phyloP scores from a whole-genome alignment of 129 eudicot species.

The Chrysanthemum seticuspe region DNA sequence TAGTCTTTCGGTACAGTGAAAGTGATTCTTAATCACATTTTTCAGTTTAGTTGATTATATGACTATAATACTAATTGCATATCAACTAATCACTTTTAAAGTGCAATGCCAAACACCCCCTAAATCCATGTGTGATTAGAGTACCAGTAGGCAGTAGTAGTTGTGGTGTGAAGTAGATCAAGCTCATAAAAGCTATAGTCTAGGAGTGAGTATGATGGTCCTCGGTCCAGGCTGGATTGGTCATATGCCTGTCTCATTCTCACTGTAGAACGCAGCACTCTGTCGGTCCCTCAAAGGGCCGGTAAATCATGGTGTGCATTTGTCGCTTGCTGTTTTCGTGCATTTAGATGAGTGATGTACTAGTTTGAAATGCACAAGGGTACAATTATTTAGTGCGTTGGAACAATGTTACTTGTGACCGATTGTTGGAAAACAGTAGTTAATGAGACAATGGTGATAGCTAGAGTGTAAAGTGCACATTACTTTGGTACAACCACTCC shows the following conservation, averaged over 20 bases:
- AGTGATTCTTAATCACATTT: too few relatives aligned
- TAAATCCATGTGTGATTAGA: too few relatives aligned
- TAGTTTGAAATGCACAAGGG: not conserved
- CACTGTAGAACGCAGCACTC: not conserved
- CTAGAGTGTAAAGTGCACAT: constrained; percentile 26
- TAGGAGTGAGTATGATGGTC: too few relatives aligned
- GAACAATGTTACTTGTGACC: constrained; percentile 6
- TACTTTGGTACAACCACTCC: constrained; percentile 32
- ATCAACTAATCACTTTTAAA: too few relatives aligned
- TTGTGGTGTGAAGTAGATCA: too few relatives aligned
- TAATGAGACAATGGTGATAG: constrained; percentile 28
- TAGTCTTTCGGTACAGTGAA: not conserved
- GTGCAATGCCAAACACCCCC: too few relatives aligned
- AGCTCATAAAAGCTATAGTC: too few relatives aligned
- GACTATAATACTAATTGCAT: too few relatives aligned
- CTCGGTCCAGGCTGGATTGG: not conserved
- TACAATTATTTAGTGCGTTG: not conserved
- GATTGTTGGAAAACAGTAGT: constrained; percentile 9
- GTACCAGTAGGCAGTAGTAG: too few relatives aligned
- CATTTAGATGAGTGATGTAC: constrained; percentile 1
- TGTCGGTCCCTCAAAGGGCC: not conserved
- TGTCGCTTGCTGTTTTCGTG: not conserved
- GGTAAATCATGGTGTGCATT: not conserved
- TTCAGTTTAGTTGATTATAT: too few relatives aligned
- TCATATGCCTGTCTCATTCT: not conserved